These are phyloP conservation scores for Cicer bijugum DNA, from an alignment of 306 rosid genomes.

Conservation along the genomic window DNA sequence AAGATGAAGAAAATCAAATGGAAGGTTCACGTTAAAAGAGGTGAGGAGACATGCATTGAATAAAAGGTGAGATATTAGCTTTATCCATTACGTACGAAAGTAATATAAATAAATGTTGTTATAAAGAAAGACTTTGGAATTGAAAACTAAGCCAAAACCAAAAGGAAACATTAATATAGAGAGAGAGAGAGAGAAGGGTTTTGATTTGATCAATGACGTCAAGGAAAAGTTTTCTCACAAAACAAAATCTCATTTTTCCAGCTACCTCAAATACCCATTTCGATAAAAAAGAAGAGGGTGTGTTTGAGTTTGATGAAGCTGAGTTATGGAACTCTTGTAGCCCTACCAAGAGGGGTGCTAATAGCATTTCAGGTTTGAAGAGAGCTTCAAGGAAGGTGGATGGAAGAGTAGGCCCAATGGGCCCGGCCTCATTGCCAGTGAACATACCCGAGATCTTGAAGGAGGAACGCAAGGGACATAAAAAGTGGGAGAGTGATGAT, in stretches of 20 bases:
- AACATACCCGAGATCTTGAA: slow-evolving; percentile 79
- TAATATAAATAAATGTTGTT: slow-evolving; percentile 45
- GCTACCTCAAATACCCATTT: slow-evolving; percentile 31
- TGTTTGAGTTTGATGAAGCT: slow-evolving; percentile 66
- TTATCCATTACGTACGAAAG: slow-evolving; percentile 42
- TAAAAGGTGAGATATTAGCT: slow-evolving; percentile 37
- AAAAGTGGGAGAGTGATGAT: slow-evolving; percentile 44
- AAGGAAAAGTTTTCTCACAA: slow-evolving; percentile 54
- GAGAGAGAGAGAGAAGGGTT: slow-evolving; percentile 3
- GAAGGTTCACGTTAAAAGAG: slow-evolving; percentile 38
- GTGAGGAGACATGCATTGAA: slow-evolving; percentile 28
- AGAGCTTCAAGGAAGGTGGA: slow-evolving; percentile 37
- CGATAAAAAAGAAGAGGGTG: slow-evolving; percentile 22
- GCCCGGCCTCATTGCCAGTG: slow-evolving; percentile 67
- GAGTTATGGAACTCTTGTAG: slow-evolving; percentile 53
- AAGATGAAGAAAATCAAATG: slow-evolving; percentile 3
- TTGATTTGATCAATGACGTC: slow-evolving; percentile 67
- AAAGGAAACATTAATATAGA: background rate
- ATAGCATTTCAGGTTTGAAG: slow-evolving; percentile 43
- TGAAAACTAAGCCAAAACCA: slow-evolving; percentile 1
- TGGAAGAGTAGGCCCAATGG: background rate
- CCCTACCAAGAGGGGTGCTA: background rate
- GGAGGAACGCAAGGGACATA: slow-evolving; percentile 56
- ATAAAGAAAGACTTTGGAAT: slow-evolving; percentile 4
- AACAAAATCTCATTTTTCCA: slow-evolving; percentile 54